A percentile compares a stretch with the other conserved stretches of the same genome.
Evolutionary conservation across 1,284 basidiomycete genomes (phyloP).

Genomic region (Mrakiaceae sp.): DNA sequence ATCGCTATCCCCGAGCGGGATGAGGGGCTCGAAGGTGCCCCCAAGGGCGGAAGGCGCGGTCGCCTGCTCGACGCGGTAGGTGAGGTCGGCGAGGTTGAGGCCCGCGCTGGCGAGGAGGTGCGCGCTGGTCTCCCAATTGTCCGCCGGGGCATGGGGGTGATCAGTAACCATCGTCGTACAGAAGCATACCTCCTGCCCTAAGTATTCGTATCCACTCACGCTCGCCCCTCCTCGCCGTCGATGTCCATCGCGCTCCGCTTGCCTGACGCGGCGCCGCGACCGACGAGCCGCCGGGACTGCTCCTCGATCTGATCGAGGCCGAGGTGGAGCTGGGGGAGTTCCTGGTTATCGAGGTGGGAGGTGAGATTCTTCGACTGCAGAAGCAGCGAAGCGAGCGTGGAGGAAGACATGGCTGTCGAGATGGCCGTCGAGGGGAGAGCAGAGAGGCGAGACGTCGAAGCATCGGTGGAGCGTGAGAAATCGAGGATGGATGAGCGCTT

Average conservation of each 20-base stretch:
- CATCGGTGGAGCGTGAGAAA: too few relatives aligned
- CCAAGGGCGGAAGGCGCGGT: conserved; percentile 13
- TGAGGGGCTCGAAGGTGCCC: conserved; percentile 25
- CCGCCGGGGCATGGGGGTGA: background rate
- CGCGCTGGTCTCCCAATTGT: conserved; percentile 9
- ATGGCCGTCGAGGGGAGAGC: background rate
- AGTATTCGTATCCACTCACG: conserved; percentile 42
- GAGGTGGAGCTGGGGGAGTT: conserved; percentile 72
- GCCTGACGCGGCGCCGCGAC: conserved; percentile 45
- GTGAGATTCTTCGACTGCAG: conserved; percentile 60
- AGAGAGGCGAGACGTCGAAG: too few relatives aligned
- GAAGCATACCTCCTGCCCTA: too few relatives aligned
- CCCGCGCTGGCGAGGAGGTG: conserved; percentile 20
- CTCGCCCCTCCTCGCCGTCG: conserved; percentile 30
- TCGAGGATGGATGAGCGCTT: too few relatives aligned
- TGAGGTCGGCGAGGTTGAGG: conserved; percentile 20
- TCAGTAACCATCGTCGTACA: conserved; percentile 10
- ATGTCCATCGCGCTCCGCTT: conserved; percentile 52
- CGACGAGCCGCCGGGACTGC: conserved; percentile 67
- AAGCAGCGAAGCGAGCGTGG: conserved; percentile 50
- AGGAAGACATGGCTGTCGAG: background rate
- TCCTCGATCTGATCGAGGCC: conserved; percentile 86
- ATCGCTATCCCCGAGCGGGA: conserved; percentile 72
- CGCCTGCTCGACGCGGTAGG: conserved; percentile 17
- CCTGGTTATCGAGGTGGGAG: conserved; percentile 58